A percentile compares a stretch with the other conserved stretches of the same genome.
Conservation (phyloP, 805 yeast genomes). For the Pichia paraexigua region DNA sequence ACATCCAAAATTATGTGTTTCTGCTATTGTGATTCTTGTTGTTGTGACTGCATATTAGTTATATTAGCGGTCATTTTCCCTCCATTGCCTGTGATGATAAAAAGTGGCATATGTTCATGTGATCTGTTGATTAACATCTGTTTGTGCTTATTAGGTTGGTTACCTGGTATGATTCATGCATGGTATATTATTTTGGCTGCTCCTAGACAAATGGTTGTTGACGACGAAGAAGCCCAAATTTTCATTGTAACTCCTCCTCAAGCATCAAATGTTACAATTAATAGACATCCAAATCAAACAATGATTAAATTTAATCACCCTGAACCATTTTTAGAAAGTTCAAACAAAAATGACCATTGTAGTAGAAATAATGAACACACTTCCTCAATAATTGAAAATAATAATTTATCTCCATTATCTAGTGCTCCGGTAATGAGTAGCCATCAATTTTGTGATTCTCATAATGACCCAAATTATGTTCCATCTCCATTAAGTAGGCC, state of each 20-base stretch:
- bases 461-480: background rate
- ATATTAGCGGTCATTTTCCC: slow-evolving; percentile 67
- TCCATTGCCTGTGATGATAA: slow-evolving; percentile 69
- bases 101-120: slow-evolving; percentile 64
- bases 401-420: slow-evolving; percentile 21
- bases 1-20: slow-evolving; percentile 12
- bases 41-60: slow-evolving; percentile 58
- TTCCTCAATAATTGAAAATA: slow-evolving; percentile 7
- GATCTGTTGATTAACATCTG: slow-evolving; percentile 62
- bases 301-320: slow-evolving; percentile 24
- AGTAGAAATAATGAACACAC: background rate
- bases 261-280: slow-evolving; percentile 11
- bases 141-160: slow-evolving; percentile 52
- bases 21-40: slow-evolving; percentile 28
- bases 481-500: slow-evolving; percentile 3
- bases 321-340: slow-evolving; percentile 24
- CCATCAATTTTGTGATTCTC: background rate
- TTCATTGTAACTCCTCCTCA: slow-evolving; percentile 20
- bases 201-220: slow-evolving; percentile 28
- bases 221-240: slow-evolving; percentile 26
- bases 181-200: slow-evolving; percentile 54
- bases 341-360: background rate
- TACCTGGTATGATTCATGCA: slow-evolving; percentile 67
- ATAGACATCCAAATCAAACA: slow-evolving; percentile 23
- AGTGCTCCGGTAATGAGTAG: slow-evolving; percentile 6